A percentile compares a stretch with the other conserved stretches of the same genome.
Evolutionary conservation across 208 protist species (phyloP).

Genomic region (Leishmania turanica): DNA sequence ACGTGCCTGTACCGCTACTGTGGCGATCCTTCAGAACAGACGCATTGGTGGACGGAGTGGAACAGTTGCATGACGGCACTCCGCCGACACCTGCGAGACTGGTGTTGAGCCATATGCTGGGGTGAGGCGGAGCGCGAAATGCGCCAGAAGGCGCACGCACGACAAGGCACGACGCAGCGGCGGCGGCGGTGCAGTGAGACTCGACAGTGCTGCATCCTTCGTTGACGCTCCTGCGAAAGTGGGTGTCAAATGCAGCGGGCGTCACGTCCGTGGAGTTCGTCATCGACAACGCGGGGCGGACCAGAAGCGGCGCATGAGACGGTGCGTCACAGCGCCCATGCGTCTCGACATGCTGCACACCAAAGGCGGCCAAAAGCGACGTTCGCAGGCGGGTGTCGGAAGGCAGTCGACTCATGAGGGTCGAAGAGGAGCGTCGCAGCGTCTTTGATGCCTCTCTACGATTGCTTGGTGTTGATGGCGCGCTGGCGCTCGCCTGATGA

Average conservation of each 20-base stretch:
- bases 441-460: not conserved
- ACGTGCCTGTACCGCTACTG: not conserved
- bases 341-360: not conserved
- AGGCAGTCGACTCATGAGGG: not conserved
- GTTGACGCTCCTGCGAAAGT: not conserved
- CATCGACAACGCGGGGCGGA: not conserved
- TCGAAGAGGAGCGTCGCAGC: not conserved
- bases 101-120: not conserved
- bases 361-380: not conserved
- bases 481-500: not conserved
- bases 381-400: not conserved
- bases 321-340: not conserved
- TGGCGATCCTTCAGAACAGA: conserved; percentile 2
- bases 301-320: not conserved
- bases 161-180: not conserved
- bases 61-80: conserved; percentile 1
- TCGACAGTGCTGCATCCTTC: not conserved
- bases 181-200: not conserved
- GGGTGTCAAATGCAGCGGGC: not conserved
- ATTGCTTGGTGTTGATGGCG: not conserved
- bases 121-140: not conserved
- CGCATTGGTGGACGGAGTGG: not conserved
- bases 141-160: not conserved
- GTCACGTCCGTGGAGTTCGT: not conserved
- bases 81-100: not conserved